Conservation (phyloP, 495 filamentous ascomycete genomes). For the Penicillium ucsense region DNA sequence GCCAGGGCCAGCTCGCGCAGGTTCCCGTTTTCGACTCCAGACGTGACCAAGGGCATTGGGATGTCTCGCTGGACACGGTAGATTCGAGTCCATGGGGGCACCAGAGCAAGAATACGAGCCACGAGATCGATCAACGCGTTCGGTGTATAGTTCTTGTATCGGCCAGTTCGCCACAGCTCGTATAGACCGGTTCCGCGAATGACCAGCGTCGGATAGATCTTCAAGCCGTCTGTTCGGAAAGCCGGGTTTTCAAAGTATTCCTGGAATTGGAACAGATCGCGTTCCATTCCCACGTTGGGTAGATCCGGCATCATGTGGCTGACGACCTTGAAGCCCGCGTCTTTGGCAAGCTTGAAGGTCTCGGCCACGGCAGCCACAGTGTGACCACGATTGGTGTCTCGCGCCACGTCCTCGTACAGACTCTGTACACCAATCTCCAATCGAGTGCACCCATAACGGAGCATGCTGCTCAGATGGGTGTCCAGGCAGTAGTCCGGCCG, state of each 20-base stretch:
- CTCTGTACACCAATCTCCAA: conserved; percentile 94
- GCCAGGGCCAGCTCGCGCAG: conserved; percentile 84
- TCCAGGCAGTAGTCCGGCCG: conserved; percentile 93
- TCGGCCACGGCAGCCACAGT: conserved; percentile 91
- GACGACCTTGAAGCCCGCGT: conserved; percentile 97
- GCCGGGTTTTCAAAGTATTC: conserved; percentile 97
- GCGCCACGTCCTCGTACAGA: conserved; percentile 94
- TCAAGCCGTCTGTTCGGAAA: conserved; percentile 95
- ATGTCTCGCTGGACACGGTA: conserved; percentile 98
- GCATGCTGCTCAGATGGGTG: conserved; percentile 84
- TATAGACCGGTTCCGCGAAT: conserved; percentile 96
- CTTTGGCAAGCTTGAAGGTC: conserved; percentile 90
- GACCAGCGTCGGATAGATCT: conserved; percentile 96
- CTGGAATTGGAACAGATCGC: conserved; percentile 89
- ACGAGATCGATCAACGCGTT: conserved; percentile 94
- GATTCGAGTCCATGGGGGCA: conserved; percentile 96
- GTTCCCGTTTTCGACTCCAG: conserved; percentile 96
- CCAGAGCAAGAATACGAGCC: conserved; percentile 83
- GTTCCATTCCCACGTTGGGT: conserved; percentile 96
- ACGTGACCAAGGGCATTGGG: conserved; percentile 94
- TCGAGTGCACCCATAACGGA: conserved; percentile 91
- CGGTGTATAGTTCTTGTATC: conserved; percentile 97
- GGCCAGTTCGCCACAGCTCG: conserved; percentile 91
- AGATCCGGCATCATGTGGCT: conserved; percentile 99
- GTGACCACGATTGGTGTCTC: conserved; percentile 95